These are phyloP conservation scores for Eucalyptus pauciflora DNA, from an alignment of 345 rosid species.

Conservation along the genomic window DNA sequence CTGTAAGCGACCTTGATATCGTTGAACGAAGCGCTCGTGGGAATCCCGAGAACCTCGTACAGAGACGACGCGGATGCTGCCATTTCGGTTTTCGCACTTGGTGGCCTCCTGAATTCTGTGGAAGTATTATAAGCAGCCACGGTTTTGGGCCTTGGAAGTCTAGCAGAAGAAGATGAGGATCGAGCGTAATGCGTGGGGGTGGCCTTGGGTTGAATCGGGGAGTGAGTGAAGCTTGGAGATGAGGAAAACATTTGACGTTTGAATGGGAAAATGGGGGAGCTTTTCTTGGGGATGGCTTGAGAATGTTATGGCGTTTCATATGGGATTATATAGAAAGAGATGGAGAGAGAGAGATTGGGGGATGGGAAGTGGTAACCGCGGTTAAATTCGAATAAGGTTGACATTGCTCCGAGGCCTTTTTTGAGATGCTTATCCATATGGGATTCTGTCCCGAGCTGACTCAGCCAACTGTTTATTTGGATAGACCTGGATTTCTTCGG, in stretches of 20 bases:
- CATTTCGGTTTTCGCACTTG: not conserved
- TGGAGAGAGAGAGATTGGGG: not conserved
- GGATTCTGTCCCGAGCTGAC: constrained; percentile 15
- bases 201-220: not conserved
- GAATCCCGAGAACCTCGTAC: constrained; percentile 44
- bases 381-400: not conserved
- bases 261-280: not conserved
- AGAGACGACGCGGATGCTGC: constrained; percentile 19
- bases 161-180: not conserved
- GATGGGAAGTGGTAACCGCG: not conserved
- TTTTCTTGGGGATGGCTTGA: not conserved
- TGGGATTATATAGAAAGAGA: not conserved
- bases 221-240: not conserved
- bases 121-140: not conserved
- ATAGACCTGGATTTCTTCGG: constrained; percentile 3
- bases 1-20: constrained; percentile 54
- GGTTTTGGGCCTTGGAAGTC: not conserved
- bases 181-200: not conserved
- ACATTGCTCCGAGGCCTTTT: not conserved
- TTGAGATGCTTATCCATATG: constrained; percentile 15
- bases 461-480: constrained; percentile 22
- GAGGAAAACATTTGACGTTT: not conserved
- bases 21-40: constrained; percentile 15
- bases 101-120: not conserved
- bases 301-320: not conserved